These are phyloP conservation scores for Leishmania major DNA, from an alignment of 208 protist species.

Conservation along the genomic window DNA sequence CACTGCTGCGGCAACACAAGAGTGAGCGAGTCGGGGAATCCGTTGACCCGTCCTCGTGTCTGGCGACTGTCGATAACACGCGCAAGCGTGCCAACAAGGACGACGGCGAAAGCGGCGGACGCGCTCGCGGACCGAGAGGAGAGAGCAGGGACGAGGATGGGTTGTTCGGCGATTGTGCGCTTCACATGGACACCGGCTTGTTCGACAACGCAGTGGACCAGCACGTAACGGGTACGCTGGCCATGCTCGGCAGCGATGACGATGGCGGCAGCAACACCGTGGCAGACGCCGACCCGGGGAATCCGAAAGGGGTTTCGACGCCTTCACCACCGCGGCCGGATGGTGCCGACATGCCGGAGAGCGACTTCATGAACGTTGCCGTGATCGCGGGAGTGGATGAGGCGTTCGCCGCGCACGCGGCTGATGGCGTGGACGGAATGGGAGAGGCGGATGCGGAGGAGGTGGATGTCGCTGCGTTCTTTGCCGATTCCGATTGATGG, in stretches of 20 bases:
- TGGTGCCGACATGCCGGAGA: not conserved
- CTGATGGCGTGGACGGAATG: not conserved
- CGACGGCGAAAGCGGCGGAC: not conserved
- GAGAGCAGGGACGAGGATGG: not conserved
- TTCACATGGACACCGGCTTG: not conserved
- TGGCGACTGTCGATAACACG: not conserved
- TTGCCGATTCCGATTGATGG: conserved; percentile 54
- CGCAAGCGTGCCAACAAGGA: not conserved
- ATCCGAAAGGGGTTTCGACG: not conserved
- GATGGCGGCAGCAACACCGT: conserved; percentile 12
- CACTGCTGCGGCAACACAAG: conserved; percentile 30
- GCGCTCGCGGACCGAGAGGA: not conserved
- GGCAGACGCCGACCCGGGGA: not conserved
- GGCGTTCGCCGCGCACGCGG: conserved; percentile 2
- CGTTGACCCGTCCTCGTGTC: not conserved
- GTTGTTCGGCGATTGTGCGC: not conserved
- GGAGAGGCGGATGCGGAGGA: conserved; percentile 25
- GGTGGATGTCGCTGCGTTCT: conserved; percentile 59
- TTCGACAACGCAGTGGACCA: not conserved
- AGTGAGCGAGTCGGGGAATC: not conserved
- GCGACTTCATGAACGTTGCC: not conserved
- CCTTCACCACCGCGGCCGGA: not conserved
- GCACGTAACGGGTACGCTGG: not conserved
- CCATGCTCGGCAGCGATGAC: not conserved
- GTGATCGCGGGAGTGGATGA: not conserved